Conservation (phyloP, 2,329 filamentous ascomycete genomes). For the Trichoderma simmonsii region DNA sequence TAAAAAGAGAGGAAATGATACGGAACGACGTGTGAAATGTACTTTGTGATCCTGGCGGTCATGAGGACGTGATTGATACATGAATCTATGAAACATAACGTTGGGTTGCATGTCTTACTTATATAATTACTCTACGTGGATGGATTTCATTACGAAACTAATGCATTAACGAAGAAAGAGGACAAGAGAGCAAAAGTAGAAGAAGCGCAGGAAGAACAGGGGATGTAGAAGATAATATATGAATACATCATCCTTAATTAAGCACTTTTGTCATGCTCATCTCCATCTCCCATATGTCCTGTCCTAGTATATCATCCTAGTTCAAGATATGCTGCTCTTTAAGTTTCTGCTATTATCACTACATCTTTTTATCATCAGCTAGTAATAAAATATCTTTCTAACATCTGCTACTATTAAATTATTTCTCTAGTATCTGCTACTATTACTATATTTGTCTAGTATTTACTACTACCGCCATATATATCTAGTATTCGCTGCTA, state of each 20-base stretch:
- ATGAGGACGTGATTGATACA: not conserved
- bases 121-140: not conserved
- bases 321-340: not conserved
- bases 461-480: too few relatives aligned
- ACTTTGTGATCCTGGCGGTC: not conserved
- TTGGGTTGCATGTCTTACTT: not conserved
- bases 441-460: too few relatives aligned
- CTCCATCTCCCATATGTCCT: not conserved
- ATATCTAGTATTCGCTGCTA: too few relatives aligned
- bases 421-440: too few relatives aligned
- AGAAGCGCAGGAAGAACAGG: not conserved
- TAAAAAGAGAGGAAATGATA: not conserved
- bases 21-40: not conserved
- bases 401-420: too few relatives aligned
- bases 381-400: too few relatives aligned
- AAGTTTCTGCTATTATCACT: too few relatives aligned
- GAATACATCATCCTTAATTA: not conserved
- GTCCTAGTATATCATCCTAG: not conserved
- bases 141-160: slow-evolving; percentile 12
- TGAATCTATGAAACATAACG: slow-evolving; percentile 15
- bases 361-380: too few relatives aligned
- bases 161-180: not conserved
- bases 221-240: not conserved
- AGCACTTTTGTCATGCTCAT: not conserved
- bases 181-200: too few relatives aligned